These are phyloP conservation scores for Penicillium freii DNA, from an alignment of 2,329 filamentous ascomycete species.

Conservation along the genomic window DNA sequence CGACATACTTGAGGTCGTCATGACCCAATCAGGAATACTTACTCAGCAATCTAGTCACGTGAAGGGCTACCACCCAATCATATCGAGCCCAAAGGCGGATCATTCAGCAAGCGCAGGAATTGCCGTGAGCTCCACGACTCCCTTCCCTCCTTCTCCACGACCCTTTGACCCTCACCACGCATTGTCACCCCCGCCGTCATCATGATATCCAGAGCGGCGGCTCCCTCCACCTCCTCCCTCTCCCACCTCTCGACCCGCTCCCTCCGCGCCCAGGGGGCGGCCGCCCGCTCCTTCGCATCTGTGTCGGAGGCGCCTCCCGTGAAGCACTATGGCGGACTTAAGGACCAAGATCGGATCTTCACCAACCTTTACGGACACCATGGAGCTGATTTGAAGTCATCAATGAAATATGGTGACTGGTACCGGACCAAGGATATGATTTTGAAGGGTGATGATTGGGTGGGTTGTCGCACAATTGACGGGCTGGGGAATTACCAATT, in stretches of 20 bases:
- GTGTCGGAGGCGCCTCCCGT: slow-evolving; percentile 66
- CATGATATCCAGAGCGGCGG: slow-evolving; percentile 49
- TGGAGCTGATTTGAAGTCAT: slow-evolving; percentile 85
- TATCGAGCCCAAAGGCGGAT: slow-evolving; percentile 36
- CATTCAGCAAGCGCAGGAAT: slow-evolving; percentile 42
- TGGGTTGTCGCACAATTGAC: slow-evolving; percentile 34
- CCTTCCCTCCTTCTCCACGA: slow-evolving; percentile 27
- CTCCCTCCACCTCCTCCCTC: slow-evolving; percentile 44
- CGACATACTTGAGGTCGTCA: slow-evolving; percentile 5
- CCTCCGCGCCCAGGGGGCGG: slow-evolving; percentile 41
- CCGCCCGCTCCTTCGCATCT: slow-evolving; percentile 70
- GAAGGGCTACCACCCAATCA: slow-evolving; percentile 34
- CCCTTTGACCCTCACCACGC: slow-evolving; percentile 28
- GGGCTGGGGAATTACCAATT: slow-evolving; percentile 4
- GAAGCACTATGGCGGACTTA: slow-evolving; percentile 76
- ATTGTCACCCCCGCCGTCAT: slow-evolving; percentile 36
- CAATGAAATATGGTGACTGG: slow-evolving; percentile 98
- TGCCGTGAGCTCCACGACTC: slow-evolving; percentile 32
- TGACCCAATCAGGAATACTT: slow-evolving; percentile 14
- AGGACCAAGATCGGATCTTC: slow-evolving; percentile 98
- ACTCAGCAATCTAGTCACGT: slow-evolving; percentile 32
- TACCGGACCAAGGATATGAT: slow-evolving; percentile 99
- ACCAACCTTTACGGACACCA: slow-evolving; percentile 96
- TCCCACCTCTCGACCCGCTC: slow-evolving; percentile 42
- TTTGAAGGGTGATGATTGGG: slow-evolving; percentile 94